Evolutionary conservation across 1,284 basidiomycete genomes (phyloP), one percentile per base, ranked within the genome.

Genomic region (Microbotryum silenes-acaulis): DNA sequence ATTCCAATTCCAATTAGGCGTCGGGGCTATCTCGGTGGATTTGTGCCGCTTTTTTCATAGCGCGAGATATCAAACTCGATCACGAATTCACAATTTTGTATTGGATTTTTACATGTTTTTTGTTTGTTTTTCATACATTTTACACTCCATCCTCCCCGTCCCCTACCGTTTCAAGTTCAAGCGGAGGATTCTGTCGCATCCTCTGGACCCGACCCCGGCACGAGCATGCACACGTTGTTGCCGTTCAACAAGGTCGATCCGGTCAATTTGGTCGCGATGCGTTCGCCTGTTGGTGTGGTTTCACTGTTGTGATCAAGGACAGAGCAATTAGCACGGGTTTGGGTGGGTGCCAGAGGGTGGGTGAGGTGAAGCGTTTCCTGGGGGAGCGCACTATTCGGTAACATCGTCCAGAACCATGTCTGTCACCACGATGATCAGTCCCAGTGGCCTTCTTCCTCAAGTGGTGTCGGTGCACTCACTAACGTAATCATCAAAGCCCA

Each of bases 361-460:
- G 25, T 25, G 25, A 25, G 25, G 25, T 25, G 25, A 25, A 25
- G 25, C 25, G 25, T 2, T 25, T 25, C 25, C 25, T 25, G 25
- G 25, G 25, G 27, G 27, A 27, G 27, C 66, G 48, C 67, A 97
- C 93, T 87, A 97, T 79, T 98, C 96, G 8, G 85, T 96, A 6
- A 97, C 96, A 71, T 98, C 91, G 74, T 97, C 91, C 53, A 98
- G 78, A 3, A 98, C 94, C 91, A 98, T 97, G 77, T 98, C 94
- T 97, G 54, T n/a, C 10, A 5, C 0, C 29, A 52, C 1, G 8
- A 25, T 16, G 20, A 48, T 20, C 10, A 27, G 27, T 6, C 4
- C 1, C 0, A 27, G 6, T 27, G 27, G 6, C 27, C 27, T 27
- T 27, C 25, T 27, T 5, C 6, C 27, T 27, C 27, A 6, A 27